Evolutionary conservation across 495 filamentous ascomycete genomes (phyloP), one percentile per base, ranked within the genome.

Genomic region (Daldinia vernicosa): DNA sequence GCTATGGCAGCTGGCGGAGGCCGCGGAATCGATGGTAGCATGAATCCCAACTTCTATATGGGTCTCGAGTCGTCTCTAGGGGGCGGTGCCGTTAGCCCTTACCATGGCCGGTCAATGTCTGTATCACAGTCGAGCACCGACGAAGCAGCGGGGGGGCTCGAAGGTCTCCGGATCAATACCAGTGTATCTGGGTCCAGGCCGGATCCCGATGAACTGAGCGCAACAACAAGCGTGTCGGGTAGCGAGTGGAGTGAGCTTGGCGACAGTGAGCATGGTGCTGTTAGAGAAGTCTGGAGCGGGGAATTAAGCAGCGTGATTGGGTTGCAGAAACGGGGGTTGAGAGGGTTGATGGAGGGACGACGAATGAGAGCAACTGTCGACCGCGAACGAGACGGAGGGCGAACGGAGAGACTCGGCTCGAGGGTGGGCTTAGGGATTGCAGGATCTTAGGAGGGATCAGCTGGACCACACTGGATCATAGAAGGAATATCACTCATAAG

Each of bases 1-100:
- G 95, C 95, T 53, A 98, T 98, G 95, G 96, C 95, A 3, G 96
- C 96, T 7, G 95, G 96, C 1, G 93, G 95, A 27, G 95, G 96
- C 1, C 84, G 92, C 1, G 91, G 91, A 59, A 91, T 85, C 61
- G 83, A 85, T 67, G 83, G 83, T 22, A 75, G 76, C 15, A 74
- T 84, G 19, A 84, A 84, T 66, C 82, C 82, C 26, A 85, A 85
- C 82, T 75, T 81, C 65, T 84, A 81, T 72, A 77, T 76, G 30
- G 47, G 56, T 15, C 30, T 39, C 30, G 72, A 77, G 8, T 64
- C 73, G 11, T 70, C 66, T 26, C 6, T 45, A 56, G 47, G 45
- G 6, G 67, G 68, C 7, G 72, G 72, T 28, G 54, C 64, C 22
- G 37, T 62, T 19, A 65, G 72, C 27, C 55, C 62, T 7, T 59